These are phyloP conservation scores for Pseudozyma flocculosa DNA, from an alignment of 1,284 basidiomycete species.

Conservation along the genomic window DNA sequence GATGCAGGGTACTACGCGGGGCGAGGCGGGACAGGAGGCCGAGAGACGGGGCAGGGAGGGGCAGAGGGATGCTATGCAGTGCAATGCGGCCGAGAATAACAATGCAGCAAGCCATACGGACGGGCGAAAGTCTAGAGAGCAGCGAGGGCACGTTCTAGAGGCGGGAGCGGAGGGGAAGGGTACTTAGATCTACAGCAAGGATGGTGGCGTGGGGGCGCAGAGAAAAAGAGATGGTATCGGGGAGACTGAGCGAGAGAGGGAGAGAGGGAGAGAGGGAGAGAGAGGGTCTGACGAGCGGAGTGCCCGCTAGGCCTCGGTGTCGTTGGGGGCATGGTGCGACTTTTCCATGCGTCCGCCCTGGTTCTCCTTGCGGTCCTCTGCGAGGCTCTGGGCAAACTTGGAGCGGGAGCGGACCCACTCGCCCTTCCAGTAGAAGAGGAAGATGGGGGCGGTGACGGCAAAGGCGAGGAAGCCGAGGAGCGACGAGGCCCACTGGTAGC, in stretches of 20 bases:
- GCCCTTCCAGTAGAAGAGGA: conserved; percentile 60
- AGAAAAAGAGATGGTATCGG: neutral
- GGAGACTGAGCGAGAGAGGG: neutral
- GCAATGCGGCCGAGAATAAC: too few species aligned
- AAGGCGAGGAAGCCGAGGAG: conserved; percentile 59
- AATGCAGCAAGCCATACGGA: too few species aligned
- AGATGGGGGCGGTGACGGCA: conserved; percentile 59
- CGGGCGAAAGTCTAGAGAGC: too few species aligned
- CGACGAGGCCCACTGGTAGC: conserved; percentile 59
- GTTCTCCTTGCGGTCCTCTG: conserved; percentile 56
- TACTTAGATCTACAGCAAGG: too few species aligned
- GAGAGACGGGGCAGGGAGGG: too few species aligned
- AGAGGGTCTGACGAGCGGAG: neutral
- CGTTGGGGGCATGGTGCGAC: neutral
- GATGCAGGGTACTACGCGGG: too few species aligned
- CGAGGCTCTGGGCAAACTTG: conserved; percentile 59
- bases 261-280: neutral
- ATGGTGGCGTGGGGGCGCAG: too few species aligned
- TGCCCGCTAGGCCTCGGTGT: neutral
- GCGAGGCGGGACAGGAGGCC: too few species aligned
- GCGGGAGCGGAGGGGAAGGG: too few species aligned
- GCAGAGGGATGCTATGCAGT: too few species aligned
- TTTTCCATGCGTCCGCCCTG: conserved; percentile 8
- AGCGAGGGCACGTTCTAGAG: too few species aligned
- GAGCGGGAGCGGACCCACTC: conserved; percentile 56